These are phyloP conservation scores for Salix udensis DNA, from an alignment of 345 rosid species.

Conservation along the genomic window DNA sequence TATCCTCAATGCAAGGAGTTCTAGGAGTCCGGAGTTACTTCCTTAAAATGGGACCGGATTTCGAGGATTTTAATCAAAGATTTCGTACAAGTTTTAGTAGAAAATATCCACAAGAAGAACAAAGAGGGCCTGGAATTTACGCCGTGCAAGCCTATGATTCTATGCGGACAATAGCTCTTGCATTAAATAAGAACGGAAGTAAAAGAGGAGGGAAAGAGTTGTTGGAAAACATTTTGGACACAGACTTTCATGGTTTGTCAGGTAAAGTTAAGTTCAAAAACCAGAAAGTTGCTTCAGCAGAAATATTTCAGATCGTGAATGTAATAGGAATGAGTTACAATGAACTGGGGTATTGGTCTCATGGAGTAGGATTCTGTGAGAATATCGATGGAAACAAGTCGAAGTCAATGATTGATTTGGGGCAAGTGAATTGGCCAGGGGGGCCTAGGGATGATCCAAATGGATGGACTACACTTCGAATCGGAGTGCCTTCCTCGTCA, in stretches of 20 bases:
- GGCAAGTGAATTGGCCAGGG: constrained; percentile 31
- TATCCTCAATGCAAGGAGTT: constrained; percentile 29
- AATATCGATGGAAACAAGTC: not conserved
- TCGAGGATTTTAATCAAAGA: not conserved
- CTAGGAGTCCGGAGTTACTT: constrained; percentile 21
- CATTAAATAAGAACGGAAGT: not conserved
- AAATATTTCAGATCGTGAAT: constrained; percentile 18
- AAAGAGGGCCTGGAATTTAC: constrained; percentile 17
- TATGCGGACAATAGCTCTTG: constrained; percentile 2
- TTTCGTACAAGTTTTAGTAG: constrained; percentile 16
- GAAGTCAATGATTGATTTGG: constrained; percentile 15
- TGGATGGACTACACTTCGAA: constrained; percentile 17
- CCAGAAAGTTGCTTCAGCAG: not conserved
- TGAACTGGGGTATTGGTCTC: constrained; percentile 29
- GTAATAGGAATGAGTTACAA: constrained; percentile 14
- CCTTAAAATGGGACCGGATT: not conserved
- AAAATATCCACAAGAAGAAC: constrained; percentile 12
- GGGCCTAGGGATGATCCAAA: constrained; percentile 7
- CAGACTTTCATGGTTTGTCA: constrained; percentile 13
- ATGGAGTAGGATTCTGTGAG: constrained; percentile 17
- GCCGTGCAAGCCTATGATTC: constrained; percentile 29
- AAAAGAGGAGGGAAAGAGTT: not conserved
- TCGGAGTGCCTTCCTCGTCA: constrained; percentile 18
- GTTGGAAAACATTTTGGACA: not conserved
- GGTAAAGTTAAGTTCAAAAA: constrained; percentile 17